A percentile compares a stretch with the other conserved stretches of the same genome.
Evolutionary conservation across 2,329 filamentous ascomycete genomes (phyloP).

Genomic region (Neobulgaria alba): DNA sequence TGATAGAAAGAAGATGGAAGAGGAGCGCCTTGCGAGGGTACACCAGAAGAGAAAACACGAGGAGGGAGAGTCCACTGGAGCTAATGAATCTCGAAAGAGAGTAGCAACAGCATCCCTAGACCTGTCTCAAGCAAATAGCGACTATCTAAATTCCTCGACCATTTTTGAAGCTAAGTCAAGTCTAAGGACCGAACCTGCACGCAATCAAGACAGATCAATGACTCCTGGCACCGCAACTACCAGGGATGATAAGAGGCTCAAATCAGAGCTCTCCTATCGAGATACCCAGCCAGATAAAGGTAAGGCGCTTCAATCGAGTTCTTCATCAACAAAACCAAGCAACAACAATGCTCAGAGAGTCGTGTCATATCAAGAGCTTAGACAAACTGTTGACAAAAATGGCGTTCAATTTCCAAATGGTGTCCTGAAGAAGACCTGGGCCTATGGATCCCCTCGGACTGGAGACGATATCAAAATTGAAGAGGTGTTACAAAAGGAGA

Average conservation of each 20-base stretch:
- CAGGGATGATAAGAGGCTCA: neutral
- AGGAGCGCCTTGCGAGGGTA: conserved; percentile 63
- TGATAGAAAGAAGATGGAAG: conserved; percentile 77
- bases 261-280: neutral
- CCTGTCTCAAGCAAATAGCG: neutral
- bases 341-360: neutral
- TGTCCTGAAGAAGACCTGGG: conserved; percentile 75
- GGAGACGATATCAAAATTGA: conserved; percentile 77
- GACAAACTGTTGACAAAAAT: conserved; percentile 4
- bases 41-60: conserved; percentile 40
- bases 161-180: neutral
- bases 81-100: conserved; percentile 17
- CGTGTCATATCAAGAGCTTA: conserved; percentile 7
- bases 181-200: too few relatives aligned
- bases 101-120: conserved; percentile 26
- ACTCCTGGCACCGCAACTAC: neutral
- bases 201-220: neutral
- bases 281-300: neutral
- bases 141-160: neutral
- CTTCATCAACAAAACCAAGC: neutral
- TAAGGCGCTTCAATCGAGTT: neutral
- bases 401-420: conserved; percentile 39
- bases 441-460: conserved; percentile 48
- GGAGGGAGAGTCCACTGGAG: conserved; percentile 5
- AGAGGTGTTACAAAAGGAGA: conserved; percentile 68